Percentiles rank a stretch among this genome's conserved stretches.
Conservation (phyloP, 2,329 filamentous ascomycete genomes). For the Alternaria triticina region DNA sequence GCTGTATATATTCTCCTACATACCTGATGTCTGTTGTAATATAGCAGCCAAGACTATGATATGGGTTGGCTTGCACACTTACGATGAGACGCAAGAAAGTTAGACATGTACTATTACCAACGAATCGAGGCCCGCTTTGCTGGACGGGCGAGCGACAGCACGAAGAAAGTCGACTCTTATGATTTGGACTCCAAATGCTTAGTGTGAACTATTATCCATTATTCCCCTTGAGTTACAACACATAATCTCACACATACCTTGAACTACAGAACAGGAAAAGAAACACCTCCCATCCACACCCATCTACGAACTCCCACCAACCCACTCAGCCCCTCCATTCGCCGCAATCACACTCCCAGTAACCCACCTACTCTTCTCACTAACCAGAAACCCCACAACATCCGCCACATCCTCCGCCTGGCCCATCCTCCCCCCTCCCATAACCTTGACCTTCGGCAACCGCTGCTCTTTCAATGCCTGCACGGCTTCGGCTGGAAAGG, state of each 20-base stretch:
- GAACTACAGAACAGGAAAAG: not conserved
- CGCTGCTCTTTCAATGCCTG: conserved; percentile 23
- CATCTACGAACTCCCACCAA: conserved; percentile 21
- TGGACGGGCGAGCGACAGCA: not conserved
- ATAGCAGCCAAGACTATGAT: not conserved
- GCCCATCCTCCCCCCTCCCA: conserved; percentile 29
- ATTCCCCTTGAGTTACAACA: not conserved
- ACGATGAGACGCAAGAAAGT: not conserved
- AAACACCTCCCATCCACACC: not conserved
- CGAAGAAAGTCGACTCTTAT: not conserved
- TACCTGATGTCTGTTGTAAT: not conserved
- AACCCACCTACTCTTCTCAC: conserved; percentile 44
- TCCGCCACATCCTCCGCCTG: conserved; percentile 65
- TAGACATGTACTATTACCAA: conserved; percentile 8
- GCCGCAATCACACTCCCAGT: conserved; percentile 48
- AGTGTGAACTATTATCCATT: not conserved
- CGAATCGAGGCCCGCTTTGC: not conserved
- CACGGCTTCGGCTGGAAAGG: conserved; percentile 17
- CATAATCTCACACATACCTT: not conserved
- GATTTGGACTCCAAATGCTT: not conserved
- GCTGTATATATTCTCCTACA: not conserved
- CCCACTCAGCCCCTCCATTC: conserved; percentile 38
- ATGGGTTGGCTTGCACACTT: not conserved
- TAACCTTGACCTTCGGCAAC: conserved; percentile 27
- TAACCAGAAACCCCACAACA: conserved; percentile 62